phyloP scores from a whole-genome alignment of 2,329 filamentous ascomycete species.

The Diplodia seriata region DNA sequence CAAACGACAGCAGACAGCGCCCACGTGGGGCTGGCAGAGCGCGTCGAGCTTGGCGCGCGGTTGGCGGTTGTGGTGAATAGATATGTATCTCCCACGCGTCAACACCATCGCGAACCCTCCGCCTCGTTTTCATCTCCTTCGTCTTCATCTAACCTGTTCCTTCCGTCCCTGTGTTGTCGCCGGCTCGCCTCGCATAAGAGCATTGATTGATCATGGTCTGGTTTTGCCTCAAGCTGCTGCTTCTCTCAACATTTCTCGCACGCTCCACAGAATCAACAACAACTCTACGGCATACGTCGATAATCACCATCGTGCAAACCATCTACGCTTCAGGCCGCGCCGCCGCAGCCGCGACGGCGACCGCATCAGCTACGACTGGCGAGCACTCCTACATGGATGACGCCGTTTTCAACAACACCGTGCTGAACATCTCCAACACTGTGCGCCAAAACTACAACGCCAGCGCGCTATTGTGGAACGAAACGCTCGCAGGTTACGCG shows the following conservation, averaged over 20 bases:
- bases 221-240: not conserved
- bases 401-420: slow-evolving; percentile 54
- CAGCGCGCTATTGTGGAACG: slow-evolving; percentile 67
- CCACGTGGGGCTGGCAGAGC: not conserved
- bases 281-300: slow-evolving; percentile 15
- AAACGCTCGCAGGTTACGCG: slow-evolving; percentile 65
- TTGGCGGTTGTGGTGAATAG: not conserved
- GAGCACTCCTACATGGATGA: slow-evolving; percentile 50
- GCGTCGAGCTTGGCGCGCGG: not conserved
- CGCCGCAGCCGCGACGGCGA: slow-evolving; percentile 6
- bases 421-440: slow-evolving; percentile 70
- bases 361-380: slow-evolving; percentile 30
- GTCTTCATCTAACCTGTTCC: no score
- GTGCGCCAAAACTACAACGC: slow-evolving; percentile 71
- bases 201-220: not conserved
- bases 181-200: no score
- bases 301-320: slow-evolving; percentile 14
- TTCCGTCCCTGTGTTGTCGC: no score
- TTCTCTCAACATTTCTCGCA: not conserved
- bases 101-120: not conserved
- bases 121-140: not conserved
- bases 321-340: not conserved
- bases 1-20: slow-evolving; percentile 12
- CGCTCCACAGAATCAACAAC: not conserved
- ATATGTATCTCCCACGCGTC: not conserved